These are phyloP conservation scores for Phoma sp. DNA, from an alignment of 2,329 filamentous ascomycete genomes.

Conservation along the genomic window DNA sequence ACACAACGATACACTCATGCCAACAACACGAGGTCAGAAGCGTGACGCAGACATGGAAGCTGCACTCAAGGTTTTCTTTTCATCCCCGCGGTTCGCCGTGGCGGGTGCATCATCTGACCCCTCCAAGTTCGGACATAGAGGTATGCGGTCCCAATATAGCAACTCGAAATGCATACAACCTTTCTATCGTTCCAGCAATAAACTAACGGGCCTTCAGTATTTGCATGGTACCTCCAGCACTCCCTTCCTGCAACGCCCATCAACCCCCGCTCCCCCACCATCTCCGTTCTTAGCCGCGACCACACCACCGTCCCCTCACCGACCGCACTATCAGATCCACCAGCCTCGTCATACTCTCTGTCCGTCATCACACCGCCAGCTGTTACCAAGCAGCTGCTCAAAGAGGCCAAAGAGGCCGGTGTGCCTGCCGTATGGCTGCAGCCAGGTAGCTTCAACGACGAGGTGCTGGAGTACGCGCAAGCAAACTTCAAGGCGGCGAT, in stretches of 20 bases:
- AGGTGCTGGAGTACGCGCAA: constrained; percentile 73
- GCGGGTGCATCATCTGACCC: constrained; percentile 88
- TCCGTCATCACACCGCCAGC: constrained; percentile 87
- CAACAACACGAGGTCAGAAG: constrained; percentile 36
- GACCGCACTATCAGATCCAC: constrained; percentile 63
- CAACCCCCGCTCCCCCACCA: constrained; percentile 74
- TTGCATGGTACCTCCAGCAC: constrained; percentile 86
- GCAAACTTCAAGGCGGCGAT: constrained; percentile 73
- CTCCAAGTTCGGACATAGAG: constrained; percentile 86
- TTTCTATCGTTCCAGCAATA: no score
- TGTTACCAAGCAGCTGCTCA: constrained; percentile 75
- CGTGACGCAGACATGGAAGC: constrained; percentile 64
- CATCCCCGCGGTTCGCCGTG: constrained; percentile 80
- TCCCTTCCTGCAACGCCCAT: constrained; percentile 80
- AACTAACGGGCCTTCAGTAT: constrained; percentile 73
- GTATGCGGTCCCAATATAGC: constrained; percentile 55
- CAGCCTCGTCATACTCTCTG: constrained; percentile 69
- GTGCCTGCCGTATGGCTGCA: constrained; percentile 73
- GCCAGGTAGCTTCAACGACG: constrained; percentile 84
- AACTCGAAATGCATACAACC: no score
- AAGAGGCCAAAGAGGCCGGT: constrained; percentile 76
- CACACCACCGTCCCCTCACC: constrained; percentile 73
- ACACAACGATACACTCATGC: constrained; percentile 24
- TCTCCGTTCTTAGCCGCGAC: constrained; percentile 66
- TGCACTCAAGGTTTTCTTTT: constrained; percentile 80